phyloP scores from a whole-genome alignment of 2,329 filamentous ascomycete species.

The Microascus cirrosus region DNA sequence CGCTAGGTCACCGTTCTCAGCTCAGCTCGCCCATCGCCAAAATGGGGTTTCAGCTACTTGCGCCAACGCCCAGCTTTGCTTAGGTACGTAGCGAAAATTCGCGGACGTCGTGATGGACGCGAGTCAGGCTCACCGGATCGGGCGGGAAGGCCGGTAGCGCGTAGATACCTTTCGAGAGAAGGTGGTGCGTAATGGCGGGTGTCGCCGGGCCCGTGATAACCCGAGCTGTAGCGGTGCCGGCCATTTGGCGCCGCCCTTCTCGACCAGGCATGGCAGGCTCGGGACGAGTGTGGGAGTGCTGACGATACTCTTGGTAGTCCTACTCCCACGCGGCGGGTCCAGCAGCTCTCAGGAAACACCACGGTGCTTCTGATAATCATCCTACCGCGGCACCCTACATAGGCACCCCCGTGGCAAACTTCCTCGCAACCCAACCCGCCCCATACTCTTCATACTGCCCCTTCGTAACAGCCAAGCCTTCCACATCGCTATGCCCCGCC shows the following conservation, averaged over 20 bases:
- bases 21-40: too few species aligned
- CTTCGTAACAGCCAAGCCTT: constrained; percentile 65
- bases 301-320: too few species aligned
- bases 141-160: neutral
- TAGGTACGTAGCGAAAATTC: neutral
- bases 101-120: neutral
- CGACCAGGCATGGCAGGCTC: too few species aligned
- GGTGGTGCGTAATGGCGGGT: neutral
- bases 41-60: too few species aligned
- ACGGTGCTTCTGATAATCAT: neutral
- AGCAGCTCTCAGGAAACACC: neutral
- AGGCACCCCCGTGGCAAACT: constrained; percentile 41
- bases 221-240: too few species aligned
- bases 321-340: too few species aligned
- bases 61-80: too few species aligned
- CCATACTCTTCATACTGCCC: constrained; percentile 87
- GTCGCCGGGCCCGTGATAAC: too few species aligned
- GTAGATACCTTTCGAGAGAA: neutral
- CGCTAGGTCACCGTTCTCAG: too few species aligned
- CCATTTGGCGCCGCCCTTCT: too few species aligned
- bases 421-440: constrained; percentile 59
- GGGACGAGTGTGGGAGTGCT: neutral
- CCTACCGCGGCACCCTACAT: neutral
- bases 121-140: neutral
- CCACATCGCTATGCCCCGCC: constrained; percentile 57